Percentiles rank a stretch among this genome's conserved stretches.
These are phyloP conservation scores for Xylaria sp. DNA, from an alignment of 2,329 filamentous ascomycete species.

Conservation along the genomic window DNA sequence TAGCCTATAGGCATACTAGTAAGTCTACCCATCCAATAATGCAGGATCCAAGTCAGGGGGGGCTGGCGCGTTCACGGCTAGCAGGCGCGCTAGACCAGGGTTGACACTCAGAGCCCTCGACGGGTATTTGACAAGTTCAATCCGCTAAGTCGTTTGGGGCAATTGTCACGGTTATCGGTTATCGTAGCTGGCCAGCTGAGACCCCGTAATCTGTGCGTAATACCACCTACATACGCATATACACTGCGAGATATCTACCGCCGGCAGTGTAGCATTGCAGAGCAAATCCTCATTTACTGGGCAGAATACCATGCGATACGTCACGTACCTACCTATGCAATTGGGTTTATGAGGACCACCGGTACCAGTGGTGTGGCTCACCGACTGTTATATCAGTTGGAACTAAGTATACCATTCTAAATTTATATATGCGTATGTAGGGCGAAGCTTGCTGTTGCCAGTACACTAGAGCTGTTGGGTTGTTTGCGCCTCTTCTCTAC, in stretches of 20 bases:
- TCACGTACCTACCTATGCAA: too few relatives aligned
- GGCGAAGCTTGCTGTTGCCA: too few relatives aligned
- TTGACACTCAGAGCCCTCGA: constrained; percentile 16
- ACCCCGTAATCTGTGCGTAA: not conserved
- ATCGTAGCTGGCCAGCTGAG: constrained; percentile 15
- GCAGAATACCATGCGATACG: not conserved
- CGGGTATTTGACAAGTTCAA: not conserved
- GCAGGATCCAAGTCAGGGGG: constrained; percentile 33
- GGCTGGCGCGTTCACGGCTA: constrained; percentile 23
- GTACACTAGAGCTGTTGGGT: too few relatives aligned
- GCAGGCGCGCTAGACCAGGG: constrained; percentile 29
- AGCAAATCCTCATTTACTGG: constrained; percentile 9
- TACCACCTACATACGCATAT: constrained; percentile 1
- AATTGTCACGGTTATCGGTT: not conserved
- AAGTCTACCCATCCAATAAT: constrained; percentile 22
- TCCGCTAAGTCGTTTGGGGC: constrained; percentile 18
- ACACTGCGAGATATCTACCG: not conserved
- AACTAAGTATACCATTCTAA: not conserved
- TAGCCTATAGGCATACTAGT: too few relatives aligned
- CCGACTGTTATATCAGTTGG: not conserved
- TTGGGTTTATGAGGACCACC: too few relatives aligned
- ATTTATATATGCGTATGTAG: too few relatives aligned
- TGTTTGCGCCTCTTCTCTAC: not conserved
- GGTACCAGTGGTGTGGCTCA: not conserved
- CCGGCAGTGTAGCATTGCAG: not conserved